A percentile compares a stretch with the other conserved stretches of the same genome.
These are phyloP conservation scores for Stagonosporopsis rhizophila DNA, from an alignment of 2,329 filamentous ascomycete species.

Conservation along the genomic window DNA sequence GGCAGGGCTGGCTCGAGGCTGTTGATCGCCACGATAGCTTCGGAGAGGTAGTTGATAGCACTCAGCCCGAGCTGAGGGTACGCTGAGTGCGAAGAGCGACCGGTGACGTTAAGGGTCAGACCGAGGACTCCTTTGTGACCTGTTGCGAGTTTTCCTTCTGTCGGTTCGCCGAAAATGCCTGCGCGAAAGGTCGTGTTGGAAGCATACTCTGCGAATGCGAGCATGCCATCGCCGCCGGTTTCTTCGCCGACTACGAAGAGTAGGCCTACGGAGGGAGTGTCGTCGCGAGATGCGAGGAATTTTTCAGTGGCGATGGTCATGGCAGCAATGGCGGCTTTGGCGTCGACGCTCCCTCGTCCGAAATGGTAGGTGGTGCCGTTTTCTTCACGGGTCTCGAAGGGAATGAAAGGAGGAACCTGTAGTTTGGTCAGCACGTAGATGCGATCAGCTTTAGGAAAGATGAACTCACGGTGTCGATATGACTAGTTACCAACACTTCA, in stretches of 20 bases:
- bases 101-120: conserved; percentile 70
- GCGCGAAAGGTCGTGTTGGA: conserved; percentile 62
- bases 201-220: conserved; percentile 43
- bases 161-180: conserved; percentile 91
- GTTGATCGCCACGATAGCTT: conserved; percentile 70
- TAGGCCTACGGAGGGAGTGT: conserved; percentile 49
- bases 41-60: conserved; percentile 79
- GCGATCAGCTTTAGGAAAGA: not conserved
- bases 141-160: conserved; percentile 81
- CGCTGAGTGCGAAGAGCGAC: conserved; percentile 82
- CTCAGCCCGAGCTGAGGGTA: conserved; percentile 88
- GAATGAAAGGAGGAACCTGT: conserved; percentile 66
- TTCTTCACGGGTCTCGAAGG: conserved; percentile 62
- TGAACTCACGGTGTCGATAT: conserved; percentile 72
- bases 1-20: conserved; percentile 56
- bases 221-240: conserved; percentile 80
- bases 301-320: conserved; percentile 72
- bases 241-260: conserved; percentile 82
- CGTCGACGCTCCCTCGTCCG: conserved; percentile 76
- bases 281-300: conserved; percentile 54
- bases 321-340: conserved; percentile 65
- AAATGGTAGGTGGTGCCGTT: conserved; percentile 56
- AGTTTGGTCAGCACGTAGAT: not conserved
- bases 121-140: conserved; percentile 86
- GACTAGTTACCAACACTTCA: conserved; percentile 72